phyloP scores from a whole-genome alignment of 495 filamentous ascomycete species.

The Hypoxylon perforatum region DNA sequence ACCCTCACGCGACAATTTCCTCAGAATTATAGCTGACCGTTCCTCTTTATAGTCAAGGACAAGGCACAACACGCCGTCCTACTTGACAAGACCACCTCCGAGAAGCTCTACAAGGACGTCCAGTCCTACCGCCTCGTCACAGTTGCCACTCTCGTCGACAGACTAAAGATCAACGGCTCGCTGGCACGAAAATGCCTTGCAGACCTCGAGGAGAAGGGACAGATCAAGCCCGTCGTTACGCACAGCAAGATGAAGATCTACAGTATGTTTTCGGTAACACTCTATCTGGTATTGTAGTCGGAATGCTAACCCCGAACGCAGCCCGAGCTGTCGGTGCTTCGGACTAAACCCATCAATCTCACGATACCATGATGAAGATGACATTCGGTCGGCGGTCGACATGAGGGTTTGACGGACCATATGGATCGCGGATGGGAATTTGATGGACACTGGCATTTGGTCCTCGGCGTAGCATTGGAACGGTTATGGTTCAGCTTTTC shows the following conservation, averaged over 20 bases:
- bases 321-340: constrained; percentile 69
- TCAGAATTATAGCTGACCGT: constrained; percentile 35
- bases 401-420: constrained; percentile 39
- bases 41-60: constrained; percentile 87
- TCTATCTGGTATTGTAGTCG: neutral
- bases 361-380: constrained; percentile 49
- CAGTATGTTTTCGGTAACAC: constrained; percentile 73
- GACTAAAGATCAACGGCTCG: constrained; percentile 99
- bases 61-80: constrained; percentile 98
- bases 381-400: constrained; percentile 38
- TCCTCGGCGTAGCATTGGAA: constrained; percentile 51
- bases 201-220: constrained; percentile 96
- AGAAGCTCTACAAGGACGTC: constrained; percentile 98
- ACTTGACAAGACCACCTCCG: constrained; percentile 80
- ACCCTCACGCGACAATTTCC: constrained; percentile 15
- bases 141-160: constrained; percentile 96
- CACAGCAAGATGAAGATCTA: constrained; percentile 99
- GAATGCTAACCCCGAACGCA: constrained; percentile 56
- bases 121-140: constrained; percentile 99
- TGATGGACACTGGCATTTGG: constrained; percentile 48
- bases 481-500: constrained; percentile 47
- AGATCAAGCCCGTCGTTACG: constrained; percentile 97
- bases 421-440: constrained; percentile 44
- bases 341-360: constrained; percentile 62
- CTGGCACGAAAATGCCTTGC: constrained; percentile 88